Evolutionary conservation across 2,329 filamentous ascomycete species (phyloP).

Genomic region (Aspergillus phoenicis): DNA sequence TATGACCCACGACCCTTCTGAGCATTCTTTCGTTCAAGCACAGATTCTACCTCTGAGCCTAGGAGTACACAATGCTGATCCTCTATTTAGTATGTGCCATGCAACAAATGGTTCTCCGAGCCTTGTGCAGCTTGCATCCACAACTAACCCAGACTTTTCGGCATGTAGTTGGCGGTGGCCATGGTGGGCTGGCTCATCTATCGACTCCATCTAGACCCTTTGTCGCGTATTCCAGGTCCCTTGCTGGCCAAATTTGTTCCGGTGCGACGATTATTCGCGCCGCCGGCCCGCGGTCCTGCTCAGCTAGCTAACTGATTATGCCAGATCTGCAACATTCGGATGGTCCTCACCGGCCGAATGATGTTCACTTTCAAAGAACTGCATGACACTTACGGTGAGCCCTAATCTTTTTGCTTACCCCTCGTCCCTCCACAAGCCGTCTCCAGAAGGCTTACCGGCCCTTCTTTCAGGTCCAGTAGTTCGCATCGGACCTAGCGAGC

Average conservation of each 20-base stretch:
- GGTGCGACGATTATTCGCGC: background rate
- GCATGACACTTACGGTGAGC: background rate
- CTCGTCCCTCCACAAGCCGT: no score
- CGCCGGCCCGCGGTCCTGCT: no score
- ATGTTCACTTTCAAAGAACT: background rate
- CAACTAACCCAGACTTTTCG: background rate
- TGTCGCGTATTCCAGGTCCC: background rate
- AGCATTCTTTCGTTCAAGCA: no score
- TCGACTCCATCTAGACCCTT: background rate
- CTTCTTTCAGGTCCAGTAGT: background rate
- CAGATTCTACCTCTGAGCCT: no score
- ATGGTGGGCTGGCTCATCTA: background rate
- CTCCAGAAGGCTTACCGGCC: no score
- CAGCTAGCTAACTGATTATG: background rate
- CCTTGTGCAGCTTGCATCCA: background rate
- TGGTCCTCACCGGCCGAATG: background rate
- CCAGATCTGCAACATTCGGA: background rate
- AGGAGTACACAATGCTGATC: no score
- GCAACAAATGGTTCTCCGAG: no score
- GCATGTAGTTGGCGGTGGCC: background rate
- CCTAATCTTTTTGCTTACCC: background rate
- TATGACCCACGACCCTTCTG: no score
- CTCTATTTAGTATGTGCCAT: no score
- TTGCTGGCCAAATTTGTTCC: background rate
- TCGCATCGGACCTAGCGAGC: background rate